Evolutionary conservation across 495 filamentous ascomycete species (phyloP), one percentile per base, ranked within the genome.

Genomic region (Usnea hakonensis): DNA sequence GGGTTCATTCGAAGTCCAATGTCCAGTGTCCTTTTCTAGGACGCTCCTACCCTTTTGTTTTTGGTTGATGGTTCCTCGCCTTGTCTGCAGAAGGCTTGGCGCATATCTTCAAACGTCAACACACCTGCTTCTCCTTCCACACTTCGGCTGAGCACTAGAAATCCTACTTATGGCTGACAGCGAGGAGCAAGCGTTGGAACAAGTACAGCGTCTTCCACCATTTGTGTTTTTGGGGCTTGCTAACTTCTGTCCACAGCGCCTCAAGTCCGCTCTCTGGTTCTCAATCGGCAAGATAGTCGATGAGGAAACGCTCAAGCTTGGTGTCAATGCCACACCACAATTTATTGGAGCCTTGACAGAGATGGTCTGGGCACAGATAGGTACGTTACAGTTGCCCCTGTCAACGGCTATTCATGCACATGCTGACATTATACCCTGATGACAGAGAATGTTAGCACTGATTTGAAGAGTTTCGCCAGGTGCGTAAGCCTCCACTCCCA

Each of bases 251-350:
- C 11, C 46, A 23, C 62, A 96, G 90, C 87, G 87, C 65, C 81
- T 97, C 61, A 98, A 98, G 82, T 85, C 90, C 56, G 90, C 91
- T 37, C 82, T 98, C n/a, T 97, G 92, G 92, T 89, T 88, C 71
- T 81, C 84, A 26, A 85, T 96, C 63, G 92, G 92, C 70, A 88
- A 91, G 71, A 90, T 91, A 54, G 88, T 96, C 52, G 93, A 97
- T 72, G 85, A 92, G 64, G 90, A 95, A 71, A 88, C 85, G 35
- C 75, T 94, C 40, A 79, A 79, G 30, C 78, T 88, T 16, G 86
- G 88, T 69, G 80, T 87, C 62, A 96, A 93, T 73, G 90, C 92
- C 3, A 97, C 91, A 1, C 92, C 91, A 9, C 92, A 97, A 70
- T 98, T 97, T 74, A 97, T 96, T 67, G 92, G 85, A 13, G 90